Evolutionary conservation across 2,329 filamentous ascomycete species (phyloP), one percentile per base, ranked within the genome.

Genomic region (Fusarium cyanostomum): DNA sequence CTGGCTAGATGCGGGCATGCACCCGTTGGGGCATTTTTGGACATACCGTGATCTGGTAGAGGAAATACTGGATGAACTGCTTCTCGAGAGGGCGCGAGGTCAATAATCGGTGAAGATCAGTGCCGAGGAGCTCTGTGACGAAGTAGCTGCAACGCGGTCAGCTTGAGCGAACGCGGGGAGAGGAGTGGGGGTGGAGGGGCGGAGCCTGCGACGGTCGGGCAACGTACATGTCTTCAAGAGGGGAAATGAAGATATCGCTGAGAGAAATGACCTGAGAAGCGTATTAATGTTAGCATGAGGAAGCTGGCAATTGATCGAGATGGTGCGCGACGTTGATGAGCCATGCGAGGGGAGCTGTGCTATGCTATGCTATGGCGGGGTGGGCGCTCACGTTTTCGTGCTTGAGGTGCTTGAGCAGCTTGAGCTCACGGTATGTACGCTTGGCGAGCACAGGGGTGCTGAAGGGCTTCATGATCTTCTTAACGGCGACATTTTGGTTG

Each of bases 381-480:
- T 16, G 31, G 34, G 15, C 33, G 70, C 77, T 50, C 78, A 97
- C 94, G 81, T 99, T 99, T 81, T 99, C 95, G 78, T 99, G 95
- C 75, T 89, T 89, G 61, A 99, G 83, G 75, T 99, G 95, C 84
- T 98, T 99, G 74, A 99, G 84, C 64, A 99, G 86, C 84, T 98
- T 99, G 75, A 99, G 82, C 79, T 99, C 95, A 74, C 95, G 89
- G 79, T 99, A 99, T 68, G 95, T 99, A 75, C 95, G 88, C 84
- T 99, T 99, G 57, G 95, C 95, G 43, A 99, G 85, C 57, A 99
- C 95, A 1, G 95, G 94, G n/a, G 95, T 99, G 84, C 94, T 97
- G 81, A 99, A 99, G 9, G 95, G 95, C 84, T 98, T 99, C 94
- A 99, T 98, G 75, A 99, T 99, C 87, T 99, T 99, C 87, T 99